Base-by-base conservation (phyloP, 805 yeast genomes). In the Torulaspora gathmanii region DNA sequence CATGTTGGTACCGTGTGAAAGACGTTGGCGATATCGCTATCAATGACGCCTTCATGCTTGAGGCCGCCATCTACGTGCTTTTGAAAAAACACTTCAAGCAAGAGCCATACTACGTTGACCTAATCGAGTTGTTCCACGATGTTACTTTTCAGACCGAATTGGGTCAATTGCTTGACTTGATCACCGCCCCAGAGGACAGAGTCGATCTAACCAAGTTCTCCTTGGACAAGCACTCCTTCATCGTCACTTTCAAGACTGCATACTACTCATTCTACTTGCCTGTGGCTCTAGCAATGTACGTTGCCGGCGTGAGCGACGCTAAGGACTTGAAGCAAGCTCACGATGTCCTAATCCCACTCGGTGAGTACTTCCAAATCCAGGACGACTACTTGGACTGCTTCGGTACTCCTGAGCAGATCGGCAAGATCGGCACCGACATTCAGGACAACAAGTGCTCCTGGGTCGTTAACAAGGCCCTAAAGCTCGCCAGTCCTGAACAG, bases 361-460 rank as follows among this genome's bases (percentile, higher is more conserved):
- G 99, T 48, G 97, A 93, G 69, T 93, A 93, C 68, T 93, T 93
- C 83, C 99, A 93, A 74, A 87, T 93, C 57, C 99, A 93, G 72
- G 99, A 93, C 65, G 99, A 93, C 68, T 93, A 76, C 72, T 78
- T 93, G 55, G 99, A 93, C 70, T 87, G 96, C 69, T 93, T 87
- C 63, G 99, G 99, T 54, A 88, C 91, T 58, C 96, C 99, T 34
- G 95, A 86, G 64, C 88, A 91, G 61, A 93, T 90, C 63, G 99
- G 99, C 52, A 93, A 93, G 75, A 88, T 93, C 57, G 99, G 99
- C 56, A 93, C 99, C 49, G 99, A 93, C 67, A 93, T 93, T 63
- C 86, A 86, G 72, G 99, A 93, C 70, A 93, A 93, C 79, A 93
- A 93, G 70, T 93, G 99, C 70, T 86, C 96, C 35, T 93, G 99